Evolutionary conservation across 2,329 filamentous ascomycete genomes (phyloP).

Genomic region (Colletotrichum godetiae): DNA sequence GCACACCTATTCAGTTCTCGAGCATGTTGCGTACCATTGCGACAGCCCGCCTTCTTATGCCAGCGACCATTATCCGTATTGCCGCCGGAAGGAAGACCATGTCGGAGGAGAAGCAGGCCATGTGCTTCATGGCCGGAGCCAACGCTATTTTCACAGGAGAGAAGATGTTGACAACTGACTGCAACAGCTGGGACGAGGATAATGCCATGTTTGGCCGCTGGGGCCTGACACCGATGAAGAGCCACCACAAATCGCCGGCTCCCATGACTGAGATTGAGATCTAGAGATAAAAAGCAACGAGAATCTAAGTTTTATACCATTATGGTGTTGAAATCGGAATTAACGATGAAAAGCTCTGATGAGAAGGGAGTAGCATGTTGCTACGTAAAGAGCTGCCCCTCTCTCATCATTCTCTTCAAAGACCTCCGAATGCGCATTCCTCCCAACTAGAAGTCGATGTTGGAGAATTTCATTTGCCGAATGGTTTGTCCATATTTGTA

Average conservation of each 20-base stretch:
- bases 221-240: conserved; percentile 83
- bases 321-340: no score
- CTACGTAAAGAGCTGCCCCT: no score
- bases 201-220: conserved; percentile 84
- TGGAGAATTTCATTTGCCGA: background rate
- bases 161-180: conserved; percentile 95
- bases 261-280: conserved; percentile 5
- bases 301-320: background rate
- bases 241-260: conserved; percentile 50
- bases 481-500: conserved; percentile 54
- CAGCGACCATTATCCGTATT: conserved; percentile 85
- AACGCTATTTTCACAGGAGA: conserved; percentile 97
- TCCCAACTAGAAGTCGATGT: background rate
- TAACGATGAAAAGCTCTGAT: no score
- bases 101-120: conserved; percentile 87
- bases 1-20: conserved; percentile 79
- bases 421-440: background rate
- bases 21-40: conserved; percentile 85
- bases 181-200: conserved; percentile 92
- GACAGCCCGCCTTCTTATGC: conserved; percentile 85
- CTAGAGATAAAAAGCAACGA: background rate
- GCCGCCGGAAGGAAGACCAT: conserved; percentile 87
- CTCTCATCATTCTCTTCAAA: no score
- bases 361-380: no score
- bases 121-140: conserved; percentile 91